Conservation (phyloP, 2,329 filamentous ascomycete species). For the Pyrenophora teres region DNA sequence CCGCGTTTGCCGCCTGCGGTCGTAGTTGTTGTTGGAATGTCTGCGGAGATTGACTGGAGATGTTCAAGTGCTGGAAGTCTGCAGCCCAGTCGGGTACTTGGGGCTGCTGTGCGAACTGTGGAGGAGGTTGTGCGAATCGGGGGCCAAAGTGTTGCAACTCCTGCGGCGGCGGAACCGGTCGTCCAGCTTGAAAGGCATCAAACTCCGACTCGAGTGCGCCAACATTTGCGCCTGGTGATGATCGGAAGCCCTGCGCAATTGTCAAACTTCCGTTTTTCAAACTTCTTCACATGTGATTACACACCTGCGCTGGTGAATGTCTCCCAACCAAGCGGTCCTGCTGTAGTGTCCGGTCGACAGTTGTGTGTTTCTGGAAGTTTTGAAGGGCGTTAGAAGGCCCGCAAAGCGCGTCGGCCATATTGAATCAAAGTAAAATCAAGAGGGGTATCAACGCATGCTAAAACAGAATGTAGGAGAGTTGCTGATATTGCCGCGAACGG, state of each 20-base stretch:
- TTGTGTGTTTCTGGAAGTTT: slow-evolving; percentile 71
- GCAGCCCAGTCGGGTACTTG: slow-evolving; percentile 53
- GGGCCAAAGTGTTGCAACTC: slow-evolving; percentile 44
- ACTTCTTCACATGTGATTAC: slow-evolving; percentile 13
- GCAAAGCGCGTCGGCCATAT: slow-evolving; percentile 71
- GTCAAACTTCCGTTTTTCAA: slow-evolving; percentile 10
- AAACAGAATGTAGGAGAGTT: slow-evolving; percentile 6
- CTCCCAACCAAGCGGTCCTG: slow-evolving; percentile 69
- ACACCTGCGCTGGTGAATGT: slow-evolving; percentile 61
- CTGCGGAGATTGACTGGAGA: slow-evolving; percentile 49
- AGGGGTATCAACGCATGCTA: slow-evolving; percentile 31
- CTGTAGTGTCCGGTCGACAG: slow-evolving; percentile 71
- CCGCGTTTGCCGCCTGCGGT: slow-evolving; percentile 37
- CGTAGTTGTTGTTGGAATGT: slow-evolving; percentile 54
- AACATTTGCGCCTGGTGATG: slow-evolving; percentile 57
- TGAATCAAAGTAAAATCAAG: not conserved
- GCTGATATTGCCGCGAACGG: not conserved
- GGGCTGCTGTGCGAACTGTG: slow-evolving; percentile 39
- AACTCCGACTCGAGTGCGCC: slow-evolving; percentile 68
- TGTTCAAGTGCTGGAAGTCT: slow-evolving; percentile 56
- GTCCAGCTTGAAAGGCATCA: slow-evolving; percentile 67
- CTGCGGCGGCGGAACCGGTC: slow-evolving; percentile 42
- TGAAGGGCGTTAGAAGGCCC: slow-evolving; percentile 77
- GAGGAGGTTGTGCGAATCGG: slow-evolving; percentile 48
- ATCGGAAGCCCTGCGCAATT: slow-evolving; percentile 63